Conservation (phyloP, 331 rosid species). For the Phaseolus coccineus region DNA sequence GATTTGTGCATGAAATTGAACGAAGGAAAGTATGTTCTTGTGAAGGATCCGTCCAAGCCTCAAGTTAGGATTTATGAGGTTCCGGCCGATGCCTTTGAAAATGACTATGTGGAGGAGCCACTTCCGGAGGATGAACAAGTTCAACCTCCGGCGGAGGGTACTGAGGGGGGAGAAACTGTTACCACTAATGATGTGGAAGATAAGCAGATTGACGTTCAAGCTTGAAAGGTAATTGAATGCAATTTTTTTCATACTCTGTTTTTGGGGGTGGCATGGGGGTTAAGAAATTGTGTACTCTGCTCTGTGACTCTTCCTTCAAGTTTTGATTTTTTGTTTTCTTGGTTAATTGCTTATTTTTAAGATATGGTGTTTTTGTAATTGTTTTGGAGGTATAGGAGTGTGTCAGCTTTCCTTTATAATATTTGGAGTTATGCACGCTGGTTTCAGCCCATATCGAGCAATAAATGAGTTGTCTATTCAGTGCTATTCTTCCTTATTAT, state of each 20-base stretch:
- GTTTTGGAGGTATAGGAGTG: too few relatives aligned
- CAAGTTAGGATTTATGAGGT: constrained; percentile 96
- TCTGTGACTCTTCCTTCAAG: not conserved
- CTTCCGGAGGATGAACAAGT: constrained; percentile 91
- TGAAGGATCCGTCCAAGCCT: constrained; percentile 93
- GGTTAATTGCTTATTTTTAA: not conserved
- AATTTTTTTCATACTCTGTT: constrained; percentile 6
- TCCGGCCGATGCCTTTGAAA: constrained; percentile 84
- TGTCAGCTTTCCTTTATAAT: too few relatives aligned
- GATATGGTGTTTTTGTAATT: not conserved
- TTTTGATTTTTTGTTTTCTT: not conserved
- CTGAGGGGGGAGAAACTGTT: constrained; percentile 57
- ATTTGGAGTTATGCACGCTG: too few relatives aligned
- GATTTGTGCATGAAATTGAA: constrained; percentile 93
- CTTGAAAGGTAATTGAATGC: constrained; percentile 47
- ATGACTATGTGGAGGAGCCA: constrained; percentile 94
- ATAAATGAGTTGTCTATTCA: too few relatives aligned
- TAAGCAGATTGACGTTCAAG: constrained; percentile 55
- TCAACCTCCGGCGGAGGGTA: constrained; percentile 79
- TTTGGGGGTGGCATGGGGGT: not conserved
- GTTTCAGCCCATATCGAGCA: too few relatives aligned
- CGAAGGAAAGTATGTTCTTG: constrained; percentile 91
- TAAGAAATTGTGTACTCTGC: not conserved
- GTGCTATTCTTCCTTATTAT: too few relatives aligned
- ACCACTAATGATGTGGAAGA: constrained; percentile 64